phyloP scores from a whole-genome alignment of 441 rosid genomes.

The Manihot esculenta region DNA sequence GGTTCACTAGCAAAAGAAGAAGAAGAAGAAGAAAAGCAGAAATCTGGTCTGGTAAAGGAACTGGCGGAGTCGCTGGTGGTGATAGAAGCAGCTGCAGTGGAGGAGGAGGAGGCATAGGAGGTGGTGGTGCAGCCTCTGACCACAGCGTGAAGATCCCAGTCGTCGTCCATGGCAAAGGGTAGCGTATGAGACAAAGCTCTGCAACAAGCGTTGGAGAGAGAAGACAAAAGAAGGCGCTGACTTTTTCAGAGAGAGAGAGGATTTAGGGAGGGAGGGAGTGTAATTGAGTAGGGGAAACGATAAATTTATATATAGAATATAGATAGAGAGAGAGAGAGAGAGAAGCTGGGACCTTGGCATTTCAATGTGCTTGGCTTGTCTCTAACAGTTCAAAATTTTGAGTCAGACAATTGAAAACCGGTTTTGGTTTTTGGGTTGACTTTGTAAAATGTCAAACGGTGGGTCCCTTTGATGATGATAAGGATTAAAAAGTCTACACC shows the following conservation, averaged over 20 bases:
- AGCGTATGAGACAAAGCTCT: constrained; percentile 2
- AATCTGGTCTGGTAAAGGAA: constrained; percentile 31
- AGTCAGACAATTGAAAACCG: constrained; percentile 28
- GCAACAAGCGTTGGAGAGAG: constrained; percentile 38
- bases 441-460: constrained; percentile 50
- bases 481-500: constrained; percentile 39
- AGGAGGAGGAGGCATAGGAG: constrained; percentile 30
- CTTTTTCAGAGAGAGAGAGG: constrained; percentile 37
- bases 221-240: constrained; percentile 90
- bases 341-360: constrained; percentile 43
- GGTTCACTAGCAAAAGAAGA: constrained; percentile 20
- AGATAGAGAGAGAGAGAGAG: constrained; percentile 21
- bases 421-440: constrained; percentile 52
- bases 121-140: constrained; percentile 66
- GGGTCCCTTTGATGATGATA: neutral
- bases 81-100: constrained; percentile 31
- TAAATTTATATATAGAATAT: constrained; percentile 24
- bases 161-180: constrained; percentile 54
- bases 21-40: constrained; percentile 12
- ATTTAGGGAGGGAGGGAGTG: constrained; percentile 8
- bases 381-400: constrained; percentile 13
- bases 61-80: constrained; percentile 20
- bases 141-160: constrained; percentile 98
- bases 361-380: constrained; percentile 56
- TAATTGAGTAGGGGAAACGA: constrained; percentile 30